phyloP scores from a whole-genome alignment of 2,329 filamentous ascomycete genomes.

The Epichloe typhina region DNA sequence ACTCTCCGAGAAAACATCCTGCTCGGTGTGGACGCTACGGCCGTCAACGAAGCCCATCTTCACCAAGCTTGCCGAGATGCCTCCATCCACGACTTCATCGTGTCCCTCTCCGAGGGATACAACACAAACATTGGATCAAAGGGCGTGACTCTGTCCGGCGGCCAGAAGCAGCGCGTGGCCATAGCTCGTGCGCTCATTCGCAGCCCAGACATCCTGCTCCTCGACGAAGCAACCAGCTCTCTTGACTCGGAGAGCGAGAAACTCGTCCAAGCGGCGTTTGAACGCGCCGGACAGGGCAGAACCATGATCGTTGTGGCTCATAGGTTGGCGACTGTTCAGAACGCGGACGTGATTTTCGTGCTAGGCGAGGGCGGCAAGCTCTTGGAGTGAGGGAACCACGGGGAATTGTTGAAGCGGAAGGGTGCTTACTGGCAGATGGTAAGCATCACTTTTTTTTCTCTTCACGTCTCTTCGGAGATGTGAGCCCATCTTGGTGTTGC shows the following conservation, averaged over 20 bases:
- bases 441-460: too few species aligned
- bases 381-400: slow-evolving; percentile 39
- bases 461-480: too few species aligned
- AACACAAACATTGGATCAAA: slow-evolving; percentile 53
- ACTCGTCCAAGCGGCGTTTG: slow-evolving; percentile 54
- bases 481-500: too few species aligned
- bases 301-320: slow-evolving; percentile 70
- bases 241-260: slow-evolving; percentile 51
- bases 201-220: slow-evolving; percentile 50
- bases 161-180: slow-evolving; percentile 57
- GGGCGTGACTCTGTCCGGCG: slow-evolving; percentile 55
- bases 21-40: slow-evolving; percentile 31
- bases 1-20: slow-evolving; percentile 58
- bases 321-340: slow-evolving; percentile 61
- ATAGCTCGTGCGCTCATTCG: slow-evolving; percentile 58
- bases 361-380: slow-evolving; percentile 50
- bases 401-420: slow-evolving; percentile 26
- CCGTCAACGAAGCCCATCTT: too few species aligned
- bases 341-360: slow-evolving; percentile 70
- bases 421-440: too few species aligned
- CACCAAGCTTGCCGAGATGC: too few species aligned
- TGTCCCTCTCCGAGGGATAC: slow-evolving; percentile 54
- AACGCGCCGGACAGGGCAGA: slow-evolving; percentile 43
- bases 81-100: slow-evolving; percentile 35
- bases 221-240: slow-evolving; percentile 62